Evolutionary conservation across 2,329 filamentous ascomycete species (phyloP), one percentile per base, ranked within the genome.

Genomic region (Stagonosporopsis chrysanthemi): DNA sequence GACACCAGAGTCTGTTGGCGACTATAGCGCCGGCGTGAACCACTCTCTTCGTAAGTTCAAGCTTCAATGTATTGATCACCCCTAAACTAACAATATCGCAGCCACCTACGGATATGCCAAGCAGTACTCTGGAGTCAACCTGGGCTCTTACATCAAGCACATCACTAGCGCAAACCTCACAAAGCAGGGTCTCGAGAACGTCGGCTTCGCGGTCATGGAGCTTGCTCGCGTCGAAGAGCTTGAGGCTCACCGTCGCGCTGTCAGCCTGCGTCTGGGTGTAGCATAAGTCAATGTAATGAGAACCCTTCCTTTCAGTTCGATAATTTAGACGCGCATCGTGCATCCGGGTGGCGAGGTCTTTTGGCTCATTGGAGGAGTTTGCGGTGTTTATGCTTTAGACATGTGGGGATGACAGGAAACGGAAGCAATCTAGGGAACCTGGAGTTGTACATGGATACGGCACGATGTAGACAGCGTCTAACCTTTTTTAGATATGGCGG

Each of bases 71-170:
- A 26, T 12, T 3, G 2, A 17, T 9, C 11, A 15, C 11, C 31
- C 4, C 15, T 23, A 31, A 43, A 38, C 52, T 69, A 42, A 67
- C 50, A 12, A 24, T 66, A 23, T 2, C 8, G 33, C n/a, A 96
- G 92, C 95, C 49, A 99, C 95, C 0, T 99, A 98, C 73, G 95
- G 95, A 38, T 99, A 96, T 71, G 95, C 95, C 45, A 97, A 96
- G 80, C 95, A 99, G 78, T 99, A 99, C 81, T 97, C 92, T 6
- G 95, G 95, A 49, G 95, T 99, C 72, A 99, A 97, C 77, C 85
- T 99, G 6, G 92, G 87, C 29, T 98, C 94, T 2, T 99, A 97
- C 79, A 86, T 97, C 76, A 99, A 99, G 82, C 92, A 98, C 82
- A 97, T 99, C 72, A 99, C 95, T 35, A 95, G 91, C 80, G 92